phyloP scores from a whole-genome alignment of 129 eudicot species.

The Silybum marianum region DNA sequence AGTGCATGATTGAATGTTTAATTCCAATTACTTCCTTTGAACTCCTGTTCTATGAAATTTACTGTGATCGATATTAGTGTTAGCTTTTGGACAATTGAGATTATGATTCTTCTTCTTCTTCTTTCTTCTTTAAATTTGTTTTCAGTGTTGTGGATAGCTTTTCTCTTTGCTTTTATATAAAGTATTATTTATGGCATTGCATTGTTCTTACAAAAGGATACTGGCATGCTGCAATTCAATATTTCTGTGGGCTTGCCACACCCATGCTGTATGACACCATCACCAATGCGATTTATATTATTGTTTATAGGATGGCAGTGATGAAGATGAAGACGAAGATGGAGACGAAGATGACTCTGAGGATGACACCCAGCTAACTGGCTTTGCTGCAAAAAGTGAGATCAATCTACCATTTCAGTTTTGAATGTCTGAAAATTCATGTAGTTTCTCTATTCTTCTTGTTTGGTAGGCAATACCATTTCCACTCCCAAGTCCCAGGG shows the following conservation, averaged over 20 bases:
- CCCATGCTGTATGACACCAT: neutral
- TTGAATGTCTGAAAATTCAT: neutral
- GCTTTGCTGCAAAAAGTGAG: constrained; percentile 82
- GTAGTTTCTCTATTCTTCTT: neutral
- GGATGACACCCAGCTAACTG: constrained; percentile 44
- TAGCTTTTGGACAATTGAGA: neutral
- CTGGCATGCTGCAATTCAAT: neutral
- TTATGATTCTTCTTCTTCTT: neutral
- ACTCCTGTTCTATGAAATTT: neutral
- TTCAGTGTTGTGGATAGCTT: neutral
- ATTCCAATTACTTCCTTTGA: neutral
- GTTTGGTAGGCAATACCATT: neutral
- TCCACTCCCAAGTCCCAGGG: neutral
- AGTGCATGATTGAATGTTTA: neutral
- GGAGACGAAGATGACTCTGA: constrained; percentile 58
- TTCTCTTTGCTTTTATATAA: neutral
- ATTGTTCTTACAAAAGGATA: neutral
- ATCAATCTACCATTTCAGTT: neutral
- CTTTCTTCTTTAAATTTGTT: no score
- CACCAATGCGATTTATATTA: constrained; percentile 5
- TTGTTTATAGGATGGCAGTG: constrained; percentile 49
- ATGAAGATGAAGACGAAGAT: constrained; percentile 51
- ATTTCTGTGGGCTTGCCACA: neutral
- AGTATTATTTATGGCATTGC: neutral
- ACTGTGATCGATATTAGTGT: neutral